These are phyloP conservation scores for Peniophora sp. DNA, from an alignment of 1,284 basidiomycete genomes.

Conservation along the genomic window DNA sequence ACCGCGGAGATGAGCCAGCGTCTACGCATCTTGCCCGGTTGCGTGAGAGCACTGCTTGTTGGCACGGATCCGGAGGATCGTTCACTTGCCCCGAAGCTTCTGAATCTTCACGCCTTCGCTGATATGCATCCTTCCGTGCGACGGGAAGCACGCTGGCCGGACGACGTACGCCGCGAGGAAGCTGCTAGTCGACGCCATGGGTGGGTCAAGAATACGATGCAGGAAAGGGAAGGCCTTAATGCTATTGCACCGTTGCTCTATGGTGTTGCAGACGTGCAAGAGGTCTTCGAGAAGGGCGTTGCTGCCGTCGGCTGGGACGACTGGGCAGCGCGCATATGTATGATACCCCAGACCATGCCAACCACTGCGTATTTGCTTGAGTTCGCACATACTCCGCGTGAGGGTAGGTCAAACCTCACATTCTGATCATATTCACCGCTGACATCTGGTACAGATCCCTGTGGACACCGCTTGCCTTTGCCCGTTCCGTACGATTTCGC, in stretches of 20 bases:
- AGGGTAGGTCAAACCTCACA: slow-evolving; percentile 5
- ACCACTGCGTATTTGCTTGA: slow-evolving; percentile 8
- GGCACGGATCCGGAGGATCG: slow-evolving; percentile 9
- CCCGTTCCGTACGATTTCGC: not conserved
- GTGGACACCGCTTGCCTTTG: not conserved
- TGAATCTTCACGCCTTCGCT: slow-evolving; percentile 10
- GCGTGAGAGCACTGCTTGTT: slow-evolving; percentile 5
- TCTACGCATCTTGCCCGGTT: slow-evolving; percentile 9
- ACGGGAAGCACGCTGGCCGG: slow-evolving; percentile 8
- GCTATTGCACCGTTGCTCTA: not conserved
- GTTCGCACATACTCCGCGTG: slow-evolving; percentile 9
- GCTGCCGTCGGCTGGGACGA: slow-evolving; percentile 10
- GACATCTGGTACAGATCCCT: not conserved
- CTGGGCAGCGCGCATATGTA: slow-evolving; percentile 9
- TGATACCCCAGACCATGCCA: slow-evolving; percentile 5
- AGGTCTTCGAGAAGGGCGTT: not conserved
- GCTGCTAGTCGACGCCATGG: slow-evolving; percentile 9
- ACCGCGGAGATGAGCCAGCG: not conserved
- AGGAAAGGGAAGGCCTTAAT: not conserved
- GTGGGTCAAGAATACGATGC: slow-evolving; percentile 2
- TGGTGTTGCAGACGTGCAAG: not conserved
- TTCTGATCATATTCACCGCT: not conserved
- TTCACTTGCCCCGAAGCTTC: slow-evolving; percentile 4
- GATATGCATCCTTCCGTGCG: slow-evolving; percentile 6
- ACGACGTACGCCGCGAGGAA: slow-evolving; percentile 7